A percentile compares a stretch with the other conserved stretches of the same genome.
Evolutionary conservation across 208 protist genomes (phyloP).

Genomic region (Trypanosoma rangeli): DNA sequence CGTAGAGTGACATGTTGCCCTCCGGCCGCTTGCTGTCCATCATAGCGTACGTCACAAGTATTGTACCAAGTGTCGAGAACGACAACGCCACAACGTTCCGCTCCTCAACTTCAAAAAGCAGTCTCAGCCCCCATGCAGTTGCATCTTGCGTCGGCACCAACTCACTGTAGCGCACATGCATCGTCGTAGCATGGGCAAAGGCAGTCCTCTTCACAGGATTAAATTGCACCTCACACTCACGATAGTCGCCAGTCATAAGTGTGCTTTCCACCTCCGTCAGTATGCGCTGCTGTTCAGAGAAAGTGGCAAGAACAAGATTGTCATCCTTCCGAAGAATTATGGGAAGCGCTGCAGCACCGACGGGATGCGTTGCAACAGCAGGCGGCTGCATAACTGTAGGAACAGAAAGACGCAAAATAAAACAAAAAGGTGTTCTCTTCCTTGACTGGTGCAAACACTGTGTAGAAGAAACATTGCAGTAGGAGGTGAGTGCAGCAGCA

Average conservation of each 20-base stretch:
- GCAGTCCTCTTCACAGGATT: conserved; percentile 43
- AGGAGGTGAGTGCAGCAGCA: neutral
- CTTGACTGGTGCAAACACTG: neutral
- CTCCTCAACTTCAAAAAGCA: conserved; percentile 67
- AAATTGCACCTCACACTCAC: conserved; percentile 78
- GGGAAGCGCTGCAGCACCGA: conserved; percentile 34
- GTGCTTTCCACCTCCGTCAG: conserved; percentile 45
- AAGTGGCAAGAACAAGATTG: conserved; percentile 58
- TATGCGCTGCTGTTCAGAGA: conserved; percentile 53
- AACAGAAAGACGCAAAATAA: neutral
- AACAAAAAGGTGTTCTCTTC: neutral
- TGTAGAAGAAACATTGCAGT: conserved; percentile 1
- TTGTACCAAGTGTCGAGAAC: conserved; percentile 70
- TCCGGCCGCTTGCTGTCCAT: conserved; percentile 80
- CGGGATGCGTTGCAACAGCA: neutral
- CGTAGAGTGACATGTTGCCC: conserved; percentile 77
- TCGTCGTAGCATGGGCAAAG: conserved; percentile 84
- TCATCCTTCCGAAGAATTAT: conserved; percentile 80
- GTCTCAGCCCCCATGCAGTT: conserved; percentile 28
- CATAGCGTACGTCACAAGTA: conserved; percentile 76
- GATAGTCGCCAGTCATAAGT: conserved; percentile 71
- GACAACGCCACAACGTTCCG: conserved; percentile 55
- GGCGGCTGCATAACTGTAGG: neutral
- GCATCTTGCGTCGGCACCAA: conserved; percentile 29
- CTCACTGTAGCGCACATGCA: conserved; percentile 66